Evolutionary conservation across 805 yeast species (phyloP).

Genomic region (Saturnispora dispora): DNA sequence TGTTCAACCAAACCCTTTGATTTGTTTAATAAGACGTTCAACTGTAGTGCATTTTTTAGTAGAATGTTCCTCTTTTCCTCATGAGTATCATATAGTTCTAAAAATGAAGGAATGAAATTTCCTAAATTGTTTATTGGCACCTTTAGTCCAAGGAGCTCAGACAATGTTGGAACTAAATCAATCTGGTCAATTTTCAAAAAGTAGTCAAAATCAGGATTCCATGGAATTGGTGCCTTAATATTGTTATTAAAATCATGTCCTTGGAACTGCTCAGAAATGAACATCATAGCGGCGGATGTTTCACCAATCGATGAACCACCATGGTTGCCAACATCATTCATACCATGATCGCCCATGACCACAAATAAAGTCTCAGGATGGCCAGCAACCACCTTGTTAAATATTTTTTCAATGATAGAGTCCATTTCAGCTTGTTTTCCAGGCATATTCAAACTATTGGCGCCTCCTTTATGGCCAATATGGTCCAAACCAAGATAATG

Average conservation of each 20-base stretch:
- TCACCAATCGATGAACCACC: conserved; percentile 95
- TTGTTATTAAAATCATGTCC: conserved; percentile 17
- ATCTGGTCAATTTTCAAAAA: conserved; percentile 50
- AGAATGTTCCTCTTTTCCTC: conserved; percentile 31
- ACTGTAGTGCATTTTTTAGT: conserved; percentile 50
- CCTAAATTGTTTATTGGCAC: conserved; percentile 74
- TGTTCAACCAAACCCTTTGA: conserved; percentile 22
- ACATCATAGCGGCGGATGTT: conserved; percentile 73
- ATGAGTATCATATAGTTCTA: conserved; percentile 38
- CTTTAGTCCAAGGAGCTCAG: conserved; percentile 52
- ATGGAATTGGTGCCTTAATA: conserved; percentile 30
- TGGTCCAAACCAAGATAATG: conserved; percentile 95
- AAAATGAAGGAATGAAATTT: conserved; percentile 47
- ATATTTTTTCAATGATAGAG: conserved; percentile 44
- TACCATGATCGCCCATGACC: conserved; percentile 90
- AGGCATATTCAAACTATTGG: conserved; percentile 70
- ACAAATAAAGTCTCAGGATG: conserved; percentile 51
- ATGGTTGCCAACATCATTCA: conserved; percentile 92
- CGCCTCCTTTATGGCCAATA: conserved; percentile 97
- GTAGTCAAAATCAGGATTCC: conserved; percentile 41
- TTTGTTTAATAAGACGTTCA: conserved; percentile 39
- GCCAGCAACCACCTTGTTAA: conserved; percentile 23
- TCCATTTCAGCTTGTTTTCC: conserved; percentile 86
- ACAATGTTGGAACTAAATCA: conserved; percentile 64
- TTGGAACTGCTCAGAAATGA: conserved; percentile 55